Evolutionary conservation across 139 green algal species (phyloP), one percentile per base, ranked within the genome.

Genomic region (Pleodorina starrii): DNA sequence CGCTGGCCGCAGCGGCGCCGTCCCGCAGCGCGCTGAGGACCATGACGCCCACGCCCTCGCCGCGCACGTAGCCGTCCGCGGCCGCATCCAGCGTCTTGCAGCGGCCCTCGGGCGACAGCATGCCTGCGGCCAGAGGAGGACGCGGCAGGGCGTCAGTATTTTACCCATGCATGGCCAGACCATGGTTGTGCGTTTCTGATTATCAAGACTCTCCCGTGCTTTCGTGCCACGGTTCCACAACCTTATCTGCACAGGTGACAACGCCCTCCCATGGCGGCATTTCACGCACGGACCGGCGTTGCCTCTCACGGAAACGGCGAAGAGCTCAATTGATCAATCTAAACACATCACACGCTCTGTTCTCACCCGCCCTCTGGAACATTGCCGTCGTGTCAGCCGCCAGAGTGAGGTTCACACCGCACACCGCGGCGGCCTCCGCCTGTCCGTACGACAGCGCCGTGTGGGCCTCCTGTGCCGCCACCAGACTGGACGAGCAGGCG

Each of bases 1-100:
- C 35, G n/a, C 48, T 27, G 51, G 1, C n/a, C 0, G 46, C 21
- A 11, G 11, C 44, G 25, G 43, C n/a, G 10, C 17, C 54, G 25
- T 25, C 74, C 25, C 4, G 92, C 81, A 91, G 50, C 17, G 46
- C 19, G 48, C 46, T 38, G 12, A 95, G 82, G n/a, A 92, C 73
- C 32, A 93, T 32, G 0, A 57, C 66, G 46, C 88, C 90, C 5
- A 88, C 87, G 25, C 46, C 93, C 89, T 99, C 97, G n/a, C 94
- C 95, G 11, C 96, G 93, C 27, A 96, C 96, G 83, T 98, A 98
- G 12, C 96, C 96, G 77, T 98, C 95, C 19, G 96, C 96, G 17
- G 89, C 76, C 2, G 93, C 89, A 43, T 98, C 95, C 57, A 98
- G 90, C 12, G 96, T 95, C 91, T 98, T 98, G 93, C 96, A 98